These are phyloP conservation scores for Pilaira anomala DNA, from an alignment of 192 early-diverging fungal genomes.

Conservation along the genomic window DNA sequence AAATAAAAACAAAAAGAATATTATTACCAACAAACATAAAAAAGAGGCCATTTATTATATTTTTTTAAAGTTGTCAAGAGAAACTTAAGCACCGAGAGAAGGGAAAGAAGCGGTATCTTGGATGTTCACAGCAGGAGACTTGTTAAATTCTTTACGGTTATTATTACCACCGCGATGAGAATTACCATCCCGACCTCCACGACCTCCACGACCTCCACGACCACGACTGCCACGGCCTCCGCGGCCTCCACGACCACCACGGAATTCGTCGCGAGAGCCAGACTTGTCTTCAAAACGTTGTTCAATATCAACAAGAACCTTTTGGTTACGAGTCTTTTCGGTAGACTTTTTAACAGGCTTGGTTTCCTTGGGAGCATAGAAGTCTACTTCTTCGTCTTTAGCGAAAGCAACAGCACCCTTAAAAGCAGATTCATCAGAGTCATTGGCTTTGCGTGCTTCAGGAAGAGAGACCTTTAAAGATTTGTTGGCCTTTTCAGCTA, in stretches of 20 bases:
- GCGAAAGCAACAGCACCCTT: conserved; percentile 72
- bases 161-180: conserved; percentile 35
- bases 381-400: conserved; percentile 73
- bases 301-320: conserved; percentile 74
- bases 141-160: conserved; percentile 19
- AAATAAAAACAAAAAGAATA: too few species aligned
- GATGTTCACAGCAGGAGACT: conserved; percentile 51
- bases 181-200: conserved; percentile 31
- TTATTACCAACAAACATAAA: too few species aligned
- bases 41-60: too few species aligned
- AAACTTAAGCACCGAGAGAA: conserved; percentile 45
- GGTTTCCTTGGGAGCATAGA: conserved; percentile 57
- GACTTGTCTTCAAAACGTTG: conserved; percentile 73
- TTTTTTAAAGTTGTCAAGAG: not conserved
- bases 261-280: conserved; percentile 51
- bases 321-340: conserved; percentile 67
- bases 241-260: not conserved
- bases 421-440: conserved; percentile 75
- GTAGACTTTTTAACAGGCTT: conserved; percentile 33
- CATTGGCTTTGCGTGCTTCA: conserved; percentile 79
- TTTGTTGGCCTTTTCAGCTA: conserved; percentile 69
- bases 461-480: conserved; percentile 54
- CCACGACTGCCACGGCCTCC: conserved; percentile 40
- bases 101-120: conserved; percentile 74
- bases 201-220: conserved; percentile 1